Base-by-base conservation (phyloP, 2,329 filamentous ascomycete genomes). In the Ampelomyces quisqualis region DNA sequence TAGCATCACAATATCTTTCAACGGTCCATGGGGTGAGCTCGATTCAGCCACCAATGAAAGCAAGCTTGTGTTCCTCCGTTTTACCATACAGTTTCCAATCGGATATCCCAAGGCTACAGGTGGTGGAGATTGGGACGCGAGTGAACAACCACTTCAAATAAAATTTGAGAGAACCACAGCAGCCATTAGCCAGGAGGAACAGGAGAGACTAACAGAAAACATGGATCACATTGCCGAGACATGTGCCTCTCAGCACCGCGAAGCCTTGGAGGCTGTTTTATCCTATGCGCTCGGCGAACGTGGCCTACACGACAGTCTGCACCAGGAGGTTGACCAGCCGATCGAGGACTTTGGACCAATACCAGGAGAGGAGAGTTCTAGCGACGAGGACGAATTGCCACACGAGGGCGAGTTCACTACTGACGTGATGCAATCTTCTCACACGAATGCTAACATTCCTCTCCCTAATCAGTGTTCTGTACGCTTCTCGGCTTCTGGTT, bases 331-430 rank as follows among this genome's bases (percentile, higher is more conserved):
- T 8, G 77, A 82, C 50, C 83, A 86, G 6, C 80, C 40, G 80
- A 36, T 50, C 38, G 67, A 68, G 40, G 56, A 58, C 22, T 27
- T 57, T 19, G 24, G 72, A 68, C 49, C 51, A 14, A 23, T 59
- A 20, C 52, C 50, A 6, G 61, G 49, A 20, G 86, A 87, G 42
- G 88, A 93, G 51, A 91, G 88, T 52, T 96, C 89, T 3, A 94
- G 87, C 56, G 85, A 89, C 48, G 85, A 89, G 51, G 88, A 90
- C 48, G 85, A 89, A 45, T 87, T 90, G 50, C 88, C 90, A 33
- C 70, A 69, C 42, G 85, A 88, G 22, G 60, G 62, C 29, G 61
- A 62, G 31, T 61, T 58, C 15, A 65, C 60, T 19, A 72, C 77
- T 42, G 77, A 77, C 41, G 65, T 76, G 14, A 71, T 80, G 47